Evolutionary conservation across 2,329 filamentous ascomycete genomes (phyloP).

Genomic region (Claviceps sp.): DNA sequence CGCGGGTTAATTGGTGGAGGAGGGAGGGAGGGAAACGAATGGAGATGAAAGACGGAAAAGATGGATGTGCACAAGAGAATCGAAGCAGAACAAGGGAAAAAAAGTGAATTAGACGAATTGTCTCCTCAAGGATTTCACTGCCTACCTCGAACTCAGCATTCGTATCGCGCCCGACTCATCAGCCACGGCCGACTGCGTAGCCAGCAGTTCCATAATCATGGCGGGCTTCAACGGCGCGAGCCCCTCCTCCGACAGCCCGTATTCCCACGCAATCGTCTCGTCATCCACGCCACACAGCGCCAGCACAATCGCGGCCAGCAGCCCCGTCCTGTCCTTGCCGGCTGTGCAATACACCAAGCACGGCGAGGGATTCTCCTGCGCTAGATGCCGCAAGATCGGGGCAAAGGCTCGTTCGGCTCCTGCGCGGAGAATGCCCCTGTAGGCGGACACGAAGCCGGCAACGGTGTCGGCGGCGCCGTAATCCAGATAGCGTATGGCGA

Average conservation of each 20-base stretch:
- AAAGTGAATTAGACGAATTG: neutral
- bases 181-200: conserved; percentile 34
- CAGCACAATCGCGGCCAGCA: conserved; percentile 54
- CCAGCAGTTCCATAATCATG: conserved; percentile 36
- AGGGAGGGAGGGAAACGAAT: neutral
- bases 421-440: conserved; percentile 44
- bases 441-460: conserved; percentile 50
- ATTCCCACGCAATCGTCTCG: conserved; percentile 51
- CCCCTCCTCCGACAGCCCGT: conserved; percentile 51
- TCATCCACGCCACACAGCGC: conserved; percentile 48
- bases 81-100: neutral
- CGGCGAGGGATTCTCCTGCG: conserved; percentile 28
- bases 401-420: conserved; percentile 36
- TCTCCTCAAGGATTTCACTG: too few relatives aligned
- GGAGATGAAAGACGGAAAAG: conserved; percentile 7
- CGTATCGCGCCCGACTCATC: conserved; percentile 30
- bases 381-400: conserved; percentile 41
- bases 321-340: conserved; percentile 65
- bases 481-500: conserved; percentile 46
- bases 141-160: conserved; percentile 30
- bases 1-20: neutral
- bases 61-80: neutral
- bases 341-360: conserved; percentile 61
- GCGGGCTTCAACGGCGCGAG: conserved; percentile 38
- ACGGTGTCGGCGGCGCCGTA: conserved; percentile 40